These are phyloP conservation scores for Cordyceps tenuipes DNA, from an alignment of 2,329 filamentous ascomycete genomes.

Conservation along the genomic window DNA sequence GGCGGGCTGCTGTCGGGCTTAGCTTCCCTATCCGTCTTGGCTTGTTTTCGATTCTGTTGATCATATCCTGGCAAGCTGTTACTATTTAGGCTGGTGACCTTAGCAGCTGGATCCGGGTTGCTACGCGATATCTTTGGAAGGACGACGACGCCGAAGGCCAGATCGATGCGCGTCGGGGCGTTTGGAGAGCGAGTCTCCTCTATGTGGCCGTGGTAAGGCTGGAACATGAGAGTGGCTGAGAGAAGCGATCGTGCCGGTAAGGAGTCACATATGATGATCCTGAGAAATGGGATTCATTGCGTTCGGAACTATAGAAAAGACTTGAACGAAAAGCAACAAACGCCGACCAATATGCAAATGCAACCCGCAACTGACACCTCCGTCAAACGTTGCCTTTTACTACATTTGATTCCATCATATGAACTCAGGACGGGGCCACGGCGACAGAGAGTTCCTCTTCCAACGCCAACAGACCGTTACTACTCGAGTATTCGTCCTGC, in stretches of 20 bases:
- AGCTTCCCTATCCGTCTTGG: not conserved
- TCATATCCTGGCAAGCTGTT: not conserved
- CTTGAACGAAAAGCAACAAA: not conserved
- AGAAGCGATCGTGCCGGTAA: not conserved
- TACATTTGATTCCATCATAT: not conserved
- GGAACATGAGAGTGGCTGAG: not conserved
- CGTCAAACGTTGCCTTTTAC: not conserved
- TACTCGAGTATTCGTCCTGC: constrained; percentile 13
- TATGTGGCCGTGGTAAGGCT: not conserved
- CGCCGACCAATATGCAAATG: not conserved
- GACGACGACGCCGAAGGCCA: not conserved
- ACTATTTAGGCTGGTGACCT: not conserved
- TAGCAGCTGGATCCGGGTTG: not conserved
- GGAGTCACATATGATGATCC: not conserved
- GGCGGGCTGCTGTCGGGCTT: not conserved
- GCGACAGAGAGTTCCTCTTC: not conserved
- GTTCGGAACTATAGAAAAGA: not conserved
- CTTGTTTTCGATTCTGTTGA: not conserved
- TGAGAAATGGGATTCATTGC: not conserved
- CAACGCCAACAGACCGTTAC: constrained; percentile 1
- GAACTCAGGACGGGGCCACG: not conserved
- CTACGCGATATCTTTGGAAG: not conserved
- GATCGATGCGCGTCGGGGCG: not conserved
- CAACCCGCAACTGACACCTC: too few species aligned
- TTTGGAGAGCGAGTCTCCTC: not conserved